Evolutionary conservation across 805 yeast species (phyloP), one percentile per base, ranked within the genome.

Genomic region (Hanseniaspora meyeri): DNA sequence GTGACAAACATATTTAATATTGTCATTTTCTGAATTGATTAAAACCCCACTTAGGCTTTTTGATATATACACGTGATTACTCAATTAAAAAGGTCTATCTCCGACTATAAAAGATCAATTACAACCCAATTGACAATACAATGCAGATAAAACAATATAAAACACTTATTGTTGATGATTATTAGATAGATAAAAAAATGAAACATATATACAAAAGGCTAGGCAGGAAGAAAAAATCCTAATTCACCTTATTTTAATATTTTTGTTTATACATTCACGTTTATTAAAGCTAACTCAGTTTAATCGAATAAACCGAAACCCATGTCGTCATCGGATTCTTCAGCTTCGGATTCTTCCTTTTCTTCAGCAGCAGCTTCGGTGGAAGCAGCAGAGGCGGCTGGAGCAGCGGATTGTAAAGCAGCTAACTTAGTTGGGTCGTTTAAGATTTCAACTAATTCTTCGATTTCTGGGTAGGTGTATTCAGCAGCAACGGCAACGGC

Each of bases 361-460:
- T 79, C 86, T 62, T 82, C 87, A 59, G 77, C 89, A 63, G 78
- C 87, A 60, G 77, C 85, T 61, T 79, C 85, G 62, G 79, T 83
- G 60, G 80, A 80, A 57, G 74, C 77, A 62, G 79, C 68, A 61
- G 78, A 67, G 68, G 87, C 81, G 68, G 95, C 87, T 72, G 85
- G 85, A 70, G 96, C 96, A 74, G 78, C 96, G 70, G 97, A 96
- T 70, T 97, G 97, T 78, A 96, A 95, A 71, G 97, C 85, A 73
- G 97, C 98, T 79, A 91, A 93, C 76, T 96, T 96, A 64, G 93
- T 97, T 76, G 99, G 99, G 95, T 93, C 91, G 76, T 96, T 97
- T 71, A 93, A 81, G 81, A 97, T 87, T 86, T 93, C 99, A 86
- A 88, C 88, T 81, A 93, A 84, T 66, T 91, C 90, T 82, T 90